phyloP scores from a whole-genome alignment of 176 grass and related monocot genomes.

The Oryza brachyantha region DNA sequence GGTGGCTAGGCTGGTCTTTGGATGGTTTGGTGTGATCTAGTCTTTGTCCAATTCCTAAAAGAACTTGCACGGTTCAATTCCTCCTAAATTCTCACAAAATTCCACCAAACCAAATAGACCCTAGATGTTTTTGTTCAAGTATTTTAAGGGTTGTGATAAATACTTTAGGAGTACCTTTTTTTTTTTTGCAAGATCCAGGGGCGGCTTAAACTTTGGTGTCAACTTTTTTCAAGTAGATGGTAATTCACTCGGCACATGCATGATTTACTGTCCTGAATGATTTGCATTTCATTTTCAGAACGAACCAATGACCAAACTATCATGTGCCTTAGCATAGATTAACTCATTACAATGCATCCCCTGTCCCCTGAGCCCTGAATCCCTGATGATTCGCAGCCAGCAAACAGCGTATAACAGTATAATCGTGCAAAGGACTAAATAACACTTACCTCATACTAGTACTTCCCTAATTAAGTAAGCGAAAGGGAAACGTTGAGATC shows the following conservation, averaged over 20 bases:
- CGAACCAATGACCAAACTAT: background rate
- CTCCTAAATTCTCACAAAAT: no score
- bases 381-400: background rate
- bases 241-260: background rate
- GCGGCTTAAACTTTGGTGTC: background rate
- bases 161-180: background rate
- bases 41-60: background rate
- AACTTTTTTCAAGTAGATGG: background rate
- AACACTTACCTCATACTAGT: background rate
- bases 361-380: background rate
- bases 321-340: background rate
- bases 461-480: background rate
- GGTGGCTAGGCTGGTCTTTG: background rate
- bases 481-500: background rate
- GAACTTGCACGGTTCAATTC: no score
- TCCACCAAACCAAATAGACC: no score
- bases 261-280: background rate
- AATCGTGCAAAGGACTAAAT: background rate
- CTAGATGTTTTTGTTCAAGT: no score
- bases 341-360: background rate
- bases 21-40: background rate
- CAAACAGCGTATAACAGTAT: background rate
- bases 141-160: background rate
- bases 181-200: background rate
- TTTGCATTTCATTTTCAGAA: background rate